Conservation (phyloP, 2,329 filamentous ascomycete genomes). For the Aspergillus alliaceus region DNA sequence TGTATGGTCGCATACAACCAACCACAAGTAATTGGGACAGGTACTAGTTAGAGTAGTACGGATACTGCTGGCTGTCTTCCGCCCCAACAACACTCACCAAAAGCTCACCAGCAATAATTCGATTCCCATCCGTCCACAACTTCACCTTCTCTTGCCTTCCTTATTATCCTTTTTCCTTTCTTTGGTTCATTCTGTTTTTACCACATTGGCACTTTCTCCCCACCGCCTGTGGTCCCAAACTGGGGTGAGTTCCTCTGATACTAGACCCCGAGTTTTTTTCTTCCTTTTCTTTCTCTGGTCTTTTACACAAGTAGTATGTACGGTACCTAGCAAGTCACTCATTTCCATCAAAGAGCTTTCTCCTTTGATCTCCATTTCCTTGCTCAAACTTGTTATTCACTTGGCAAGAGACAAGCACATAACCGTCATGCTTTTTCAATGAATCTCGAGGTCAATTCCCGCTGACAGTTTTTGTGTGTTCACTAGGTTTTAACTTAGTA, state of each 20-base stretch:
- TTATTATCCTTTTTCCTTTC: constrained; percentile 7
- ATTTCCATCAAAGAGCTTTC: background rate
- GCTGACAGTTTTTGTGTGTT: background rate
- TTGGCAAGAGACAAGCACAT: background rate
- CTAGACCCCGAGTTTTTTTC: constrained; percentile 7
- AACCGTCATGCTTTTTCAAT: background rate
- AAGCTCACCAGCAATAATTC: constrained; percentile 9
- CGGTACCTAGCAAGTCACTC: background rate
- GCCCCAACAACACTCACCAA: constrained; percentile 25
- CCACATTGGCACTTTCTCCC: constrained; percentile 19
- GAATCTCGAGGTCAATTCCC: background rate
- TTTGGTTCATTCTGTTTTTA: constrained; percentile 1
- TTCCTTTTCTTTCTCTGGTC: constrained; percentile 4
- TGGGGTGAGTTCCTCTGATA: constrained; percentile 14
- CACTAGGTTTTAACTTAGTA: background rate
- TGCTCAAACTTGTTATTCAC: background rate
- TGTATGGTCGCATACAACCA: background rate
- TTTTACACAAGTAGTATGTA: background rate
- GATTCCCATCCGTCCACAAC: constrained; percentile 1
- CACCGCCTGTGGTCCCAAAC: constrained; percentile 11
- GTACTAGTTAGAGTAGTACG: background rate
- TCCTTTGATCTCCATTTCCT: background rate
- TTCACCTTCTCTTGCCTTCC: constrained; percentile 11
- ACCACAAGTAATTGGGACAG: background rate
- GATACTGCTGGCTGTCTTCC: constrained; percentile 11